phyloP scores from a whole-genome alignment of 1,284 basidiomycete genomes.

The Kwoniella shivajii region DNA sequence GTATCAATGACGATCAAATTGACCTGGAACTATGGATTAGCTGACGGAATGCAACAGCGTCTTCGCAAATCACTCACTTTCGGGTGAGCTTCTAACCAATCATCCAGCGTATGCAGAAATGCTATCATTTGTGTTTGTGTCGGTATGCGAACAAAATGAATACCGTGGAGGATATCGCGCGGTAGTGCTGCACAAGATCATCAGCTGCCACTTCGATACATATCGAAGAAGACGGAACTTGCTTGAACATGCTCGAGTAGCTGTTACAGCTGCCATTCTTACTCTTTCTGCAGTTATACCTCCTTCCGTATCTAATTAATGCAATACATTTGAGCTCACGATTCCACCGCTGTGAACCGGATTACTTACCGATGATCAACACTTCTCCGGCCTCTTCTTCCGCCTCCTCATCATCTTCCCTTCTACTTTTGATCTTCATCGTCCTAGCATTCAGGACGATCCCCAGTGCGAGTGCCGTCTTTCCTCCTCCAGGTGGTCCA shows the following conservation, averaged over 20 bases:
- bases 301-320: slow-evolving; percentile 51
- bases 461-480: slow-evolving; percentile 39
- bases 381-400: slow-evolving; percentile 36
- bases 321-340: background rate
- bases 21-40: slow-evolving; percentile 28
- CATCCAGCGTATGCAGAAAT: slow-evolving; percentile 46
- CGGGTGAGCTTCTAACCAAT: slow-evolving; percentile 47
- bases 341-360: background rate
- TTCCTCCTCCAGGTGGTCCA: slow-evolving; percentile 51
- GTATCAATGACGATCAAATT: slow-evolving; percentile 52
- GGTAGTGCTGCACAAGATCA: slow-evolving; percentile 9
- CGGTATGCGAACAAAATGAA: slow-evolving; percentile 47
- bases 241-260: slow-evolving; percentile 9
- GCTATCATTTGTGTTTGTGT: slow-evolving; percentile 52
- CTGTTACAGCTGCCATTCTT: slow-evolving; percentile 22
- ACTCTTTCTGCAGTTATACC: slow-evolving; percentile 40
- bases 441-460: slow-evolving; percentile 40
- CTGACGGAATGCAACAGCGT: background rate
- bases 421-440: background rate
- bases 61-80: slow-evolving; percentile 26
- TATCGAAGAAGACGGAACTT: background rate
- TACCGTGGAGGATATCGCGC: slow-evolving; percentile 31
- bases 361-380: slow-evolving; percentile 45
- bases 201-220: background rate
- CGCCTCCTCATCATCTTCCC: slow-evolving; percentile 8